A percentile compares a stretch with the other conserved stretches of the same genome.
These are phyloP conservation scores for Avena atlantica DNA, from an alignment of 176 grass and related monocot genomes.

Conservation along the genomic window DNA sequence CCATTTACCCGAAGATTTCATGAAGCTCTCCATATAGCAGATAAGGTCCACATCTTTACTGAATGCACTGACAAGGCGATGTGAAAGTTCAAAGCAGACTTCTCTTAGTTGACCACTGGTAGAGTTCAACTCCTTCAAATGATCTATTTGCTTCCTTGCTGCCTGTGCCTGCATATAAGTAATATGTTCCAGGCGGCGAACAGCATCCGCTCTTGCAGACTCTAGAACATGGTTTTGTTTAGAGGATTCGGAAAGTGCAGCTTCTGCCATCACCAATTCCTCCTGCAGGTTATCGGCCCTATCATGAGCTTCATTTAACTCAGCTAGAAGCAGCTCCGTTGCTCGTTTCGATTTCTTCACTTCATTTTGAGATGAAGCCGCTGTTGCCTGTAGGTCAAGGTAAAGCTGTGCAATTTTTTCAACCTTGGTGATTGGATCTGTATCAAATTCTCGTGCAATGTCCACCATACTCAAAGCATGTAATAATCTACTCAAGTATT, in stretches of 20 bases:
- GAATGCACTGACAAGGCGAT: constrained; percentile 55
- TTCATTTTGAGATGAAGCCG: constrained; percentile 71
- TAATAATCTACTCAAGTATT: constrained; percentile 66
- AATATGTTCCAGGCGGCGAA: constrained; percentile 62
- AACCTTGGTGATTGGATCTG: constrained; percentile 76
- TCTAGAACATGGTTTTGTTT: constrained; percentile 57
- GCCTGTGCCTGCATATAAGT: constrained; percentile 53
- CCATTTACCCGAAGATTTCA: constrained; percentile 72
- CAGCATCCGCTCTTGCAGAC: constrained; percentile 67
- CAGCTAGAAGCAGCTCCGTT: constrained; percentile 79
- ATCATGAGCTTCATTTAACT: constrained; percentile 96
- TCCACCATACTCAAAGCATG: constrained; percentile 63
- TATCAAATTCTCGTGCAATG: constrained; percentile 52
- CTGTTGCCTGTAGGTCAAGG: constrained; percentile 52
- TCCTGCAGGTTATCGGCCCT: constrained; percentile 90
- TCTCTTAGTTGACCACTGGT: constrained; percentile 69
- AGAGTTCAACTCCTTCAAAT: constrained; percentile 71
- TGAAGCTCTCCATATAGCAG: constrained; percentile 65
- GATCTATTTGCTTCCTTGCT: constrained; percentile 66
- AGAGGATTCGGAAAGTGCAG: constrained; percentile 55
- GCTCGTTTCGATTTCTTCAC: constrained; percentile 73
- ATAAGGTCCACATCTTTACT: constrained; percentile 69
- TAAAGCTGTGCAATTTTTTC: constrained; percentile 58
- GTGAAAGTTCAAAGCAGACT: constrained; percentile 74
- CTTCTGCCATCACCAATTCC: constrained; percentile 75